These are phyloP conservation scores for Megacollybia marginata DNA, from an alignment of 768 basidiomycete species.

Conservation along the genomic window DNA sequence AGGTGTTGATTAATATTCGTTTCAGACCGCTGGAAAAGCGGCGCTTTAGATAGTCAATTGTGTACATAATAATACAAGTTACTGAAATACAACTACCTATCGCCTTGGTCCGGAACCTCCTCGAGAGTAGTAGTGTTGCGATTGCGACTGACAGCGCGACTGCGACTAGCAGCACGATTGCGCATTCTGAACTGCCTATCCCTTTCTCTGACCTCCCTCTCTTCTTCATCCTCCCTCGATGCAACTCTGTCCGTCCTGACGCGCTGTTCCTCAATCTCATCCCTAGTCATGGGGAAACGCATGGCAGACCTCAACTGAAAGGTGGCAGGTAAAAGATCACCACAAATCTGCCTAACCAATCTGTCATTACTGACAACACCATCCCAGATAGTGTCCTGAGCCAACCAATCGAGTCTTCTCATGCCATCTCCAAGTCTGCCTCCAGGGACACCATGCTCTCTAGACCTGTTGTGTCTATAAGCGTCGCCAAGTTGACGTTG, in stretches of 20 bases:
- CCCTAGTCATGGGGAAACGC: conserved; percentile 37
- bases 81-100: no score
- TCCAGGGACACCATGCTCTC: conserved; percentile 58
- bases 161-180: no score
- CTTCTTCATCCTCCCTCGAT: no score
- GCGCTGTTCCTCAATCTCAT: conserved; percentile 44
- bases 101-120: no score
- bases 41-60: no score
- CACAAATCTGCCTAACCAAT: conserved; percentile 35
- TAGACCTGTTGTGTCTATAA: conserved; percentile 63
- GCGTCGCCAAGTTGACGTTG: conserved; percentile 39
- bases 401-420: conserved; percentile 62
- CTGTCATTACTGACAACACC: conserved; percentile 46
- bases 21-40: no score
- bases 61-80: no score
- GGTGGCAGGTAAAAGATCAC: conserved; percentile 47
- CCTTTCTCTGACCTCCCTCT: no score
- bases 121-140: no score
- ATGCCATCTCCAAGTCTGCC: conserved; percentile 57
- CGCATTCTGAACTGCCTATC: no score
- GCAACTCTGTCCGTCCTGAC: conserved; percentile 12
- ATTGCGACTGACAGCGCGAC: no score
- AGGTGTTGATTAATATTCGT: no score
- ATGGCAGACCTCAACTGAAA: conserved; percentile 50
- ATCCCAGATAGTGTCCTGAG: conserved; percentile 51